Evolutionary conservation across 306 rosid species (phyloP), one percentile per base, ranked within the genome.

Genomic region (Pterocarpus macrocarpus): DNA sequence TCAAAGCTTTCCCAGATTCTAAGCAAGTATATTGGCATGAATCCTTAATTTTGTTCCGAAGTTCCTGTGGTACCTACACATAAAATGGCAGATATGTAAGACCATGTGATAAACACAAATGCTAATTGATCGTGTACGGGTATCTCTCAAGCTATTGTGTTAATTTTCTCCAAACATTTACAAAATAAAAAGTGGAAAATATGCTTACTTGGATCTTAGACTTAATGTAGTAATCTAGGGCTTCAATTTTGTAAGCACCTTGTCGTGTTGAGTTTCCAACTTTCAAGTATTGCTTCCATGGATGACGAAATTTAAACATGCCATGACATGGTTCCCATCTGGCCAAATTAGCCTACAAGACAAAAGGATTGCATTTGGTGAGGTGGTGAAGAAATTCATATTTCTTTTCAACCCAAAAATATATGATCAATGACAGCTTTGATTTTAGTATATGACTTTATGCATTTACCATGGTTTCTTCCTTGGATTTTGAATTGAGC

Each of bases 301-400:
- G 95, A 52, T 91, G 93, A 4, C 82, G 88, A 35, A 88, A 88
- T 80, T 76, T 67, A 73, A 89, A 91, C 30, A 22, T 52, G 2
- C 90, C 89, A 64, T 91, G 90, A 32, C 83, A 17, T 12, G 91
- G 90, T 76, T 91, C 93, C 96, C 96, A 91, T 74, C 88, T 79
- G 13, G 93, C 96, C 76, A 88, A 76, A 82, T 86, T 82, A 16
- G 86, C 91, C 91, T 86, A 64, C 28, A 43, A 75, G 64, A 39
- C 11, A 44, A 66, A 64, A 36, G 1, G 22, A 53, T 53, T 53
- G 30, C 59, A 53, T 22, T 53, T 53, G 59, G 5, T 53, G 28
- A n/a, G 53, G 53, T 47, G 53, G 53, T 47, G 15, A 47, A 47
- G 1, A 47, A 47, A 47, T 47, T 43, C 53, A 47, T 12, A 15